Evolutionary conservation across 1,284 basidiomycete species (phyloP).

Genomic region (Cystobasidiaceae sp.): DNA sequence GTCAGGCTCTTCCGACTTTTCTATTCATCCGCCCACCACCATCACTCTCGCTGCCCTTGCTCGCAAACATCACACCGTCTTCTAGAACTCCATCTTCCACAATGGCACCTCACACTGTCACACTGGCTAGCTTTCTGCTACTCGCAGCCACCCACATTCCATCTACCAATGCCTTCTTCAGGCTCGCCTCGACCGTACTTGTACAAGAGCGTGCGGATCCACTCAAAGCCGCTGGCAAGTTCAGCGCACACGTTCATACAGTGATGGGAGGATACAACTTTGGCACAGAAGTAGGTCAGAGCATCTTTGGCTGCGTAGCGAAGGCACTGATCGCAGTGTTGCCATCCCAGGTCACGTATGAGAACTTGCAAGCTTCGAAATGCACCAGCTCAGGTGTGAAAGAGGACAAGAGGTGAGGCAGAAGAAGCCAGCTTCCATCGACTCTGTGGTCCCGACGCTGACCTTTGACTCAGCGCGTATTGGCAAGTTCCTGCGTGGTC

Average conservation of each 20-base stretch:
- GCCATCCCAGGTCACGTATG: not conserved
- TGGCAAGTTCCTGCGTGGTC: not conserved
- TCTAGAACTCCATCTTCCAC: too few relatives aligned
- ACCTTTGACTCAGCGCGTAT: not conserved
- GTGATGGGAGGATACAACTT: slow-evolving; percentile 1
- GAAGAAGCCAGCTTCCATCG: not conserved
- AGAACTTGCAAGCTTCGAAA: not conserved
- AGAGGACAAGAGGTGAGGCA: not conserved
- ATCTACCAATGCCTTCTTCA: not conserved
- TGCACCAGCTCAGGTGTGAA: slow-evolving; percentile 10
- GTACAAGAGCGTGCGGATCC: not conserved
- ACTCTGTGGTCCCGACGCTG: not conserved
- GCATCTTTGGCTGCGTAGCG: too few relatives aligned
- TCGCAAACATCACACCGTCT: too few relatives aligned
- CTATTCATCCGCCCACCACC: too few relatives aligned
- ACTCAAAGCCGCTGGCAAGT: not conserved
- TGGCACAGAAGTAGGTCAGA: too few relatives aligned
- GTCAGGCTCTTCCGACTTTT: too few relatives aligned
- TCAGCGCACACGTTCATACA: not conserved
- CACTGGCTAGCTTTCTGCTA: too few relatives aligned
- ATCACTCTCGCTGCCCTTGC: too few relatives aligned
- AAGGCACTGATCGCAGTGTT: too few relatives aligned
- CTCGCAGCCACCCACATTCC: too few relatives aligned
- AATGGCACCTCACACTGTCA: too few relatives aligned
- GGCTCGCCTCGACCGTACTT: not conserved